Evolutionary conservation across 1,284 basidiomycete species (phyloP), one percentile per base, ranked within the genome.

Genomic region (Microstroma glucosiphilum): DNA sequence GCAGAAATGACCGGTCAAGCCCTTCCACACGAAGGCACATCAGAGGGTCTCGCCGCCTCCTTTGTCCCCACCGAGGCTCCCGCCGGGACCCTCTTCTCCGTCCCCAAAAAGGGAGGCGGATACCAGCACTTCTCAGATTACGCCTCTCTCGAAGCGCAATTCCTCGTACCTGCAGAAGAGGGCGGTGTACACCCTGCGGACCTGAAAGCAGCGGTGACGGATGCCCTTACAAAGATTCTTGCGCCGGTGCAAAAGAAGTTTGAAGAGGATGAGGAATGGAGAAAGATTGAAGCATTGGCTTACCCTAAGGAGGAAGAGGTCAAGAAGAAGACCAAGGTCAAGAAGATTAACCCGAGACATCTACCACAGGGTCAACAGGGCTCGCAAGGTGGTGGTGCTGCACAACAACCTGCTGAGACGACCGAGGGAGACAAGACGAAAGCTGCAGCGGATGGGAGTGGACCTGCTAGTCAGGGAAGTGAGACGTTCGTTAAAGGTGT

Each of bases 161-260:
- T 92, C 78, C 85, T 82, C 37, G 9, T 37, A 3, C 30, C 30
- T 9, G 30, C 30, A 37, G 30, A 37, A 37, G 84, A 83, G 61
- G 89, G 88, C 80, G 85, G 85, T 65, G 73, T 98, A 6, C 92
- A 96, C 79, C 96, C 94, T 1, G 88, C 87, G 37, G 96, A 97
- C 79, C 82, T 99, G 71, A 99, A 98, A 83, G 81, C 81, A 8
- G 86, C 86, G 0, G 90, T 96, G 15, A 60, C 86, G n/a, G 86
- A 86, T 37, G 88, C 88, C 6, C 87, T 98, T 72, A 84, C 85
- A 70, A 82, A 82, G n/a, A 81, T 99, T 37, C 82, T 98, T 43
- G 86, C 85, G 37, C 94, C 94, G 0, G 88, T 99, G 58, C 85
- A 89, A 69, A 84, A 86, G 69, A 84, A 86, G 57, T 96, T 90